phyloP scores from a whole-genome alignment of 1,284 basidiomycete genomes.

The Chiua sp. region DNA sequence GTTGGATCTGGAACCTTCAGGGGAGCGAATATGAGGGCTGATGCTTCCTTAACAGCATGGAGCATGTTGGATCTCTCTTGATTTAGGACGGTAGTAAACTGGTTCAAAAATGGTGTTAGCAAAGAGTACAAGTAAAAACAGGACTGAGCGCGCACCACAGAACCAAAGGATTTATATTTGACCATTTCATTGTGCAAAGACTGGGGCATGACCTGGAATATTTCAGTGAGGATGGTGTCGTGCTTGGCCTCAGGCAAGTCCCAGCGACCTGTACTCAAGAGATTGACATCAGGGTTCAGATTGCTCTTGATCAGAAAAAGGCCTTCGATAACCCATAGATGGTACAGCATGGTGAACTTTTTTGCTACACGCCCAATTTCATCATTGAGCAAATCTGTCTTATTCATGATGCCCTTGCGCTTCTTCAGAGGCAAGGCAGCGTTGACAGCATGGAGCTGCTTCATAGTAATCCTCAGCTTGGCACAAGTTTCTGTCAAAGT shows the following conservation, averaged over 20 bases:
- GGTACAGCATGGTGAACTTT: background rate
- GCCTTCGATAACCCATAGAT: background rate
- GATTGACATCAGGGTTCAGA: background rate
- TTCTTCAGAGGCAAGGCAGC: background rate
- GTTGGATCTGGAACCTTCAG: background rate
- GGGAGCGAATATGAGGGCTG: background rate
- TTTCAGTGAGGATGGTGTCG: background rate
- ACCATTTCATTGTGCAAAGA: background rate
- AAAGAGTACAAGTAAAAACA: too few relatives aligned
- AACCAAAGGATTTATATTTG: background rate
- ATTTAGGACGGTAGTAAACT: conserved; percentile 2
- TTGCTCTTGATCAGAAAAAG: background rate
- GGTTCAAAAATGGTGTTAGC: too few relatives aligned
- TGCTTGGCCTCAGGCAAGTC: background rate
- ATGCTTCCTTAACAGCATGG: conserved; percentile 2
- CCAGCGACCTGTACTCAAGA: background rate
- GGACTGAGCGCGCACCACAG: background rate
- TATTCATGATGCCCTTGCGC: background rate
- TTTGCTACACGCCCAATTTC: background rate
- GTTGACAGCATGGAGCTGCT: background rate
- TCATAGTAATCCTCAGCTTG: background rate
- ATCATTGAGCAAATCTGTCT: background rate
- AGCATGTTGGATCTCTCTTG: conserved; percentile 11
- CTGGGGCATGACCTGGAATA: background rate
- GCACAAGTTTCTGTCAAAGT: background rate